Evolutionary conservation across 805 yeast genomes (phyloP), one percentile per base, ranked within the genome.

Genomic region (Metschnikowia picachoensis): DNA sequence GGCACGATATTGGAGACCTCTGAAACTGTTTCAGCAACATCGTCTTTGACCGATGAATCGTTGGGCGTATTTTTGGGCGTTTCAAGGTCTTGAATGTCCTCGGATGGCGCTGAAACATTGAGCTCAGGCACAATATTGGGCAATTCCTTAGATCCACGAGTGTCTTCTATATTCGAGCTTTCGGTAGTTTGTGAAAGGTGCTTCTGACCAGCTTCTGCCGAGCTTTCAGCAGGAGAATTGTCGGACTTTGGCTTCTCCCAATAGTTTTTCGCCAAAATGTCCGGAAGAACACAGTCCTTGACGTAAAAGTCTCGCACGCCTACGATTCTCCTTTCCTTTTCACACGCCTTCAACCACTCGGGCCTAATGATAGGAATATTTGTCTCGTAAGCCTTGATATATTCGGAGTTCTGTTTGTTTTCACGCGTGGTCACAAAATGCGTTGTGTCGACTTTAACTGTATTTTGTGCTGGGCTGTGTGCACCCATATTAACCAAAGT

Each of bases 321-420:
- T 36, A 91, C 95, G 46, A 94, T 83, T 59, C 96, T 72, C 56
- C 94, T 80, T 60, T 91, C 97, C 36, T 76, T 65, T 57, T 87
- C 95, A 70, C 98, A 94, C 0, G 97, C 97, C 65, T 86, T 85
- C 47, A 94, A 72, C 98, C 98, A 94, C 63, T 94, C 97, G 0
- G 99, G 98, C 64, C 96, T 79, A 27, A 94, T 91, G 34, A 94
- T 79, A 2, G 99, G 99, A 46, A 94, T 89, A 61, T 90, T 94
- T 70, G 81, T 79, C 43, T 85, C 90, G 50, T 77, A 75, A 1
- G 98, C 99, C 61, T 81, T 84, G 51, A 82, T 74, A 69, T 79
- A 86, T 64, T 87, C 91, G 14, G 83, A 75, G 42, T 72, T 66
- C n/a, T 88, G 89, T 35, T 71, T 70, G 40, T 82, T 82, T 49